Evolutionary conservation across 1,284 basidiomycete genomes (phyloP).

Genomic region (Tremellales sp.): DNA sequence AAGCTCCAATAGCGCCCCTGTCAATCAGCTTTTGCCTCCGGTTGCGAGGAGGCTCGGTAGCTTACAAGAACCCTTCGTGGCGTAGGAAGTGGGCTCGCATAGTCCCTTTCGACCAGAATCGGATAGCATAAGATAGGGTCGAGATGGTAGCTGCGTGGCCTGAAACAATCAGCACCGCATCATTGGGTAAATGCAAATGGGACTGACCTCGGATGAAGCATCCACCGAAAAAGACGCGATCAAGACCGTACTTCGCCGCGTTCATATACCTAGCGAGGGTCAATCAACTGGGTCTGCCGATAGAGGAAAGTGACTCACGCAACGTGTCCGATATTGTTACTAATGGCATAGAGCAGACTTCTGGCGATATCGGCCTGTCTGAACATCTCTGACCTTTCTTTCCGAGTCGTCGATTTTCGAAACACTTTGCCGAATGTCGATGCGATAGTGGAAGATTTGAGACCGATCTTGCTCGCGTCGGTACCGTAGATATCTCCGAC

Average conservation of each 20-base stretch:
- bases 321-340: slow-evolving; percentile 99
- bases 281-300: slow-evolving; percentile 3
- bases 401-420: slow-evolving; percentile 58
- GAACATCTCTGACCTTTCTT: slow-evolving; percentile 66
- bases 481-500: slow-evolving; percentile 98
- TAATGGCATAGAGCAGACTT: slow-evolving; percentile 90
- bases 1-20: slow-evolving; percentile 86
- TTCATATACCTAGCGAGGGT: slow-evolving; percentile 99
- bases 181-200: background rate
- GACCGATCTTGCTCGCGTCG: slow-evolving; percentile 86
- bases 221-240: slow-evolving; percentile 97
- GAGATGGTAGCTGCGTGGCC: slow-evolving; percentile 96
- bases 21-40: slow-evolving; percentile 8
- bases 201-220: slow-evolving; percentile 92
- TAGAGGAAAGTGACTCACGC: slow-evolving; percentile 63
- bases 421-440: slow-evolving; percentile 99
- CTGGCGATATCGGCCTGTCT: slow-evolving; percentile 91
- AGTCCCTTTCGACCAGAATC: slow-evolving; percentile 98
- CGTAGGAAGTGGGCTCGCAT: slow-evolving; percentile 94
- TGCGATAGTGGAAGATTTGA: slow-evolving; percentile 97
- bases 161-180: slow-evolving; percentile 36
- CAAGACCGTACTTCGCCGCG: slow-evolving; percentile 95
- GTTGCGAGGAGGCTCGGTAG: slow-evolving; percentile 23
- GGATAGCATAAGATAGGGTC: slow-evolving; percentile 96
- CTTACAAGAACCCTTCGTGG: slow-evolving; percentile 96